phyloP scores from a whole-genome alignment of 2,329 filamentous ascomycete genomes.

The Claviceps humidiphila region DNA sequence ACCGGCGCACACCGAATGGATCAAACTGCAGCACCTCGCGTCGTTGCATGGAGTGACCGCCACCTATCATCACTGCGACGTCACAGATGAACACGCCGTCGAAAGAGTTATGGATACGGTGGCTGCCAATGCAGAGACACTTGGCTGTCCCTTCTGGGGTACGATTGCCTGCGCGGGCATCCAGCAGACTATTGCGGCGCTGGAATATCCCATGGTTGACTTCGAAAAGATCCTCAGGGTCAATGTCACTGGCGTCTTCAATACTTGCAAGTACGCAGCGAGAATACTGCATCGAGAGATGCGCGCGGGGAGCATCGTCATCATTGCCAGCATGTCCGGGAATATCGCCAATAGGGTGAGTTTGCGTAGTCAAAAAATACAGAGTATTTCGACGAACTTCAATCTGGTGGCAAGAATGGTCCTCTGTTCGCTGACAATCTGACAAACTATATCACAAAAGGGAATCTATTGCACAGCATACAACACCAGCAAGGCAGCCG shows the following conservation, averaged over 20 bases:
- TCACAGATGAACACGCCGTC: conserved; percentile 30
- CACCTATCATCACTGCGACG: conserved; percentile 31
- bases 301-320: conserved; percentile 45
- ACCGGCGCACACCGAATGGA: conserved; percentile 26
- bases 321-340: conserved; percentile 61
- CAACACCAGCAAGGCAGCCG: conserved; percentile 49
- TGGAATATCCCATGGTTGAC: conserved; percentile 68
- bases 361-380: conserved; percentile 5
- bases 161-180: conserved; percentile 35
- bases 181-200: conserved; percentile 36
- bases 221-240: conserved; percentile 69
- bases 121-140: conserved; percentile 18
- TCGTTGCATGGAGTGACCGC: conserved; percentile 19
- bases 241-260: conserved; percentile 74
- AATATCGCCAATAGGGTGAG: conserved; percentile 53
- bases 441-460: conserved; percentile 18
- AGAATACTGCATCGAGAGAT: conserved; percentile 54
- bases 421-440: neutral
- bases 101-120: conserved; percentile 22
- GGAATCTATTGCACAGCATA: conserved; percentile 50
- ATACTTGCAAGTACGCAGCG: conserved; percentile 82
- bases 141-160: conserved; percentile 22
- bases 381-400: too few relatives aligned
- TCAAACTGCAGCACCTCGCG: conserved; percentile 26
- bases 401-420: too few relatives aligned